phyloP scores from a whole-genome alignment of 139 green algal species.

The Pycnococcus provasolii region DNA sequence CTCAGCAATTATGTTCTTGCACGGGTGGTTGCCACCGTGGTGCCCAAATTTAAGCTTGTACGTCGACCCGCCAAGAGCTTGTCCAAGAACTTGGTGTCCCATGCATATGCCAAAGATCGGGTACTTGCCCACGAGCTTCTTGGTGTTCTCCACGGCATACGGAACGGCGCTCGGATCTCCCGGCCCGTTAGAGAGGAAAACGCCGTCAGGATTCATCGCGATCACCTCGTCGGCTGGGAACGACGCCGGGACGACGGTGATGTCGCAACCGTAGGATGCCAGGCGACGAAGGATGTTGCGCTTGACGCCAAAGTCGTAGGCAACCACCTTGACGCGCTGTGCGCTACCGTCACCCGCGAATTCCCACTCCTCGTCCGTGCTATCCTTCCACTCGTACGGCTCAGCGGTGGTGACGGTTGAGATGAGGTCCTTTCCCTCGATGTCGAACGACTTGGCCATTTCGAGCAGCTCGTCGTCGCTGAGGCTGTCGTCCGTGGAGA shows the following conservation, averaged over 20 bases:
- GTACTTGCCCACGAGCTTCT: constrained; percentile 83
- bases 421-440: constrained; percentile 69
- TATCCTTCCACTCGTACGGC: constrained; percentile 87
- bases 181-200: constrained; percentile 86
- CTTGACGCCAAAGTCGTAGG: constrained; percentile 98
- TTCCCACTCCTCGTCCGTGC: constrained; percentile 86
- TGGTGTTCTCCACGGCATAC: constrained; percentile 91
- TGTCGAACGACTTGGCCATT: constrained; percentile 77
- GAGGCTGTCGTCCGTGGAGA: constrained; percentile 50
- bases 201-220: constrained; percentile 87
- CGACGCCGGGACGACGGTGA: constrained; percentile 91
- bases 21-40: constrained; percentile 96
- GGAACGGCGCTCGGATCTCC: constrained; percentile 91
- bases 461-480: constrained; percentile 68
- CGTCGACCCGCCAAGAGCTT: constrained; percentile 87
- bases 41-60: constrained; percentile 99
- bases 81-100: constrained; percentile 96
- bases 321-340: constrained; percentile 59
- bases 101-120: constrained; percentile 99
- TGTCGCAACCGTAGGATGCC: constrained; percentile 74
- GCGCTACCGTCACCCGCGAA: constrained; percentile 26
- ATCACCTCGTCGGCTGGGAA: constrained; percentile 82
- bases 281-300: constrained; percentile 96
- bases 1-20: constrained; percentile 47
- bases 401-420: constrained; percentile 61